Evolutionary conservation across 148 eudicot species (phyloP).

Genomic region (Vaccinium darrowii): DNA sequence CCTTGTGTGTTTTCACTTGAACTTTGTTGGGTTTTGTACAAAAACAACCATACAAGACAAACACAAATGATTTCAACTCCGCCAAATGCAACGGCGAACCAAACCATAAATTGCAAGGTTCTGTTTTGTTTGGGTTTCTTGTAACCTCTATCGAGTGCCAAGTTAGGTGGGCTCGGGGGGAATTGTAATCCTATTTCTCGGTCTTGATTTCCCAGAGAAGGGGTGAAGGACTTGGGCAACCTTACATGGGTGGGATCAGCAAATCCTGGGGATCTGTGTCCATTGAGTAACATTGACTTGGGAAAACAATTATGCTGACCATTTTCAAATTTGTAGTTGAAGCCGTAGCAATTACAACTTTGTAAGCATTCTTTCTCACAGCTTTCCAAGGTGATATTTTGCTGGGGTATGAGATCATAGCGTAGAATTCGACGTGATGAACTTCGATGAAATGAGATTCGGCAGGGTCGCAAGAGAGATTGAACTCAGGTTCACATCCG

Average conservation of each 20-base stretch:
- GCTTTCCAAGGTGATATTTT: constrained; percentile 17
- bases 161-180: background rate
- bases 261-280: constrained; percentile 8
- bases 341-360: constrained; percentile 28
- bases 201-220: background rate
- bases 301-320: constrained; percentile 23
- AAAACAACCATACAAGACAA: constrained; percentile 6
- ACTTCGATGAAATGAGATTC: constrained; percentile 14
- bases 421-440: constrained; percentile 24
- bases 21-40: background rate
- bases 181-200: constrained; percentile 18
- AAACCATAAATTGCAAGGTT: constrained; percentile 17
- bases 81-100: constrained; percentile 28
- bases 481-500: background rate
- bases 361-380: constrained; percentile 28
- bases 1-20: background rate
- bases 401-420: background rate
- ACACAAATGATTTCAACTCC: constrained; percentile 17
- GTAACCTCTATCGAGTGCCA: constrained; percentile 3
- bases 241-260: constrained; percentile 21
- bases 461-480: background rate
- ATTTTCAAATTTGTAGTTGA: constrained; percentile 13
- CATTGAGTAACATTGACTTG: constrained; percentile 28
- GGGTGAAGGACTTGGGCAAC: background rate
- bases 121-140: background rate